Base-by-base conservation (phyloP, 225 moss, liverwort and hornwort genomes). In the Pseudisothecium myosuroides region DNA sequence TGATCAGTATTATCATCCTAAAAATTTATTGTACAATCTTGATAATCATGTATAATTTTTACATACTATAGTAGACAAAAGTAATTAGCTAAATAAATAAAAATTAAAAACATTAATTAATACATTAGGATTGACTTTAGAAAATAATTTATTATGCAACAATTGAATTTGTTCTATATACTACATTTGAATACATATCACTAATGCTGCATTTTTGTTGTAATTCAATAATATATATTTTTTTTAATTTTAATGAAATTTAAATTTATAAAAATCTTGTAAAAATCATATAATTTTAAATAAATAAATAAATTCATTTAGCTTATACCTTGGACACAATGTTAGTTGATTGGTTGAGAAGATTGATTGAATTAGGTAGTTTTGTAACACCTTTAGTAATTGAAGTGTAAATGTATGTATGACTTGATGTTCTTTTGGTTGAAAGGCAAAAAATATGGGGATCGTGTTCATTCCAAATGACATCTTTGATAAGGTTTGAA, bases 401-500 rank as follows among this genome's bases (percentile, higher is more conserved):
- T 13, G 88, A 87, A 34, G 85, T 82, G 32, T 91, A 94, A 22
- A 92, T 82, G 10, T 87, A 94, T 43, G 67, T 61, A 69, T 90
- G 3, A 16, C 59, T 89, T 7, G 80, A 88, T 85, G 91, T 4
- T n/a, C 2, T 34, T 78, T 91, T 87, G 6, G 65, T 78, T 87
- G 49, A 73, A 32, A 94, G 62, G 29, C 66, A 87, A 82, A 92
- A 94, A 31, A 92, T 56, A 37, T 92, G 91, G 6, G 91, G 83
- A 63, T 94, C 61, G 37, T 8, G 75, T 78, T 83, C 90, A 87
- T 90, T 90, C 94, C 94, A 94, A 75, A 60, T 84, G 20, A 90
- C 82, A 50, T 94, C 92, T 85, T 91, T 85, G 14, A 92, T 17
- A 8, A 65, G 55, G 20, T 61, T 24, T 31, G 75, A 87, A 75